Conservation (phyloP, 176 grass and related monocot genomes). For the Carex pumila region DNA sequence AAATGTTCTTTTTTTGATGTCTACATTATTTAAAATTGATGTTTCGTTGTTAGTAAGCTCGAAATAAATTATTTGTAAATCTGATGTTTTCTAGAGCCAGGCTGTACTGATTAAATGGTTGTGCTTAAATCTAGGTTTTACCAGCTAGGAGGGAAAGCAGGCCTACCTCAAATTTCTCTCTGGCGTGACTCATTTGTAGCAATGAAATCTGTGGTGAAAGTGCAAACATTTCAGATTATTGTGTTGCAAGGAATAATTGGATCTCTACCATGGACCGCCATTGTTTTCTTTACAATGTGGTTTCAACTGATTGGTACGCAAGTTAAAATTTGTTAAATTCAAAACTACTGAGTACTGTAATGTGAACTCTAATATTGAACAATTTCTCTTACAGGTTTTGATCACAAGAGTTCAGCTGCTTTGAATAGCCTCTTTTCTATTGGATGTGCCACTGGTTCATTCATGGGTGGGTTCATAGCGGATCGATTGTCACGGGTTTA, state of each 20-base stretch:
- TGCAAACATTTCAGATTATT: slow-evolving; percentile 93
- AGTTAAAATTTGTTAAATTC: not conserved
- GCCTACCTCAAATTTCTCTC: slow-evolving; percentile 40
- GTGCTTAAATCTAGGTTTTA: not conserved
- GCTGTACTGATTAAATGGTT: not conserved
- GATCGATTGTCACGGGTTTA: slow-evolving; percentile 48
- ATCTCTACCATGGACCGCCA: slow-evolving; percentile 82
- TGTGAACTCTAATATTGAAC: not conserved
- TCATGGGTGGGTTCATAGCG: slow-evolving; percentile 67
- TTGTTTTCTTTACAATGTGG: slow-evolving; percentile 99
- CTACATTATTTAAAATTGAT: not conserved
- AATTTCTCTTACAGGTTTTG: slow-evolving; percentile 52
- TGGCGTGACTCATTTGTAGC: slow-evolving; percentile 69
- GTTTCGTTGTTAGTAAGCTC: not conserved
- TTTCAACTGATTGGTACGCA: slow-evolving; percentile 85
- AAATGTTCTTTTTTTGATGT: not conserved
- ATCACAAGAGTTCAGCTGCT: slow-evolving; percentile 67
- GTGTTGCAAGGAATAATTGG: slow-evolving; percentile 86
- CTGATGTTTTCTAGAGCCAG: not conserved
- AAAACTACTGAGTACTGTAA: not conserved
- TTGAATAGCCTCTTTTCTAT: slow-evolving; percentile 84
- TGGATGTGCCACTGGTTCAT: slow-evolving; percentile 66
- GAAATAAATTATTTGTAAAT: not conserved
- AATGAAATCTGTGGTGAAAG: slow-evolving; percentile 81
- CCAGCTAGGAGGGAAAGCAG: slow-evolving; percentile 31